A percentile compares a stretch with the other conserved stretches of the same genome.
These are phyloP conservation scores for Parachlorella kessleri DNA, from an alignment of 139 green algal genomes.

Conservation along the genomic window DNA sequence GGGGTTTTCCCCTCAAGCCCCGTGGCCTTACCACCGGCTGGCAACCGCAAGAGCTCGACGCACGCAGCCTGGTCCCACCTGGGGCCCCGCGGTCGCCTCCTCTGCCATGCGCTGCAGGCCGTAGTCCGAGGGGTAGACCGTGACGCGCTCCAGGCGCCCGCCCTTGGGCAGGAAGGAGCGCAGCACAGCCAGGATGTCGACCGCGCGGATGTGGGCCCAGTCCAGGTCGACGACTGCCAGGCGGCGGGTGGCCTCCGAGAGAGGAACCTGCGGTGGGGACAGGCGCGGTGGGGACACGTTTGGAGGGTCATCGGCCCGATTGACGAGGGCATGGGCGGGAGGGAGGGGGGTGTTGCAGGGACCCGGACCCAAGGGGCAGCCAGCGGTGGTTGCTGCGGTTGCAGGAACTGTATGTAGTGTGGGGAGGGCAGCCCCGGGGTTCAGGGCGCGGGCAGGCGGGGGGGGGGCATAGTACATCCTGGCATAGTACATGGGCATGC, in stretches of 20 bases:
- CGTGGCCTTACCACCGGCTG: too few species aligned
- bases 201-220: slow-evolving; percentile 82
- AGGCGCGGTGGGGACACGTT: background rate
- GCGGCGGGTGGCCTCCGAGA: slow-evolving; percentile 45
- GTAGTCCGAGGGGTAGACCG: slow-evolving; percentile 94
- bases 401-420: too few species aligned
- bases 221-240: slow-evolving; percentile 92
- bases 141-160: slow-evolving; percentile 51
- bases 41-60: too few species aligned
- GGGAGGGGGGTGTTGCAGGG: too few species aligned
- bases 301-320: background rate
- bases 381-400: too few species aligned
- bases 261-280: slow-evolving; percentile 24
- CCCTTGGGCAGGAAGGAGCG: slow-evolving; percentile 74
- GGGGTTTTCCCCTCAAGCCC: too few species aligned
- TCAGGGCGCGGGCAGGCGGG: too few species aligned
- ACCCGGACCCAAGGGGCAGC: too few species aligned
- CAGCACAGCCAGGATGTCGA: slow-evolving; percentile 85
- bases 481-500: too few species aligned
- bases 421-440: too few species aligned
- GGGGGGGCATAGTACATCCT: too few species aligned
- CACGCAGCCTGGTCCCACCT: too few species aligned
- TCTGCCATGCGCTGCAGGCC: slow-evolving; percentile 89
- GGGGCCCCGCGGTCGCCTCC: slow-evolving; percentile 77
- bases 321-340: background rate